A percentile compares a stretch with the other conserved stretches of the same genome.
Evolutionary conservation across 306 rosid genomes (phyloP).

Genomic region (Macrotyloma uniflorum): DNA sequence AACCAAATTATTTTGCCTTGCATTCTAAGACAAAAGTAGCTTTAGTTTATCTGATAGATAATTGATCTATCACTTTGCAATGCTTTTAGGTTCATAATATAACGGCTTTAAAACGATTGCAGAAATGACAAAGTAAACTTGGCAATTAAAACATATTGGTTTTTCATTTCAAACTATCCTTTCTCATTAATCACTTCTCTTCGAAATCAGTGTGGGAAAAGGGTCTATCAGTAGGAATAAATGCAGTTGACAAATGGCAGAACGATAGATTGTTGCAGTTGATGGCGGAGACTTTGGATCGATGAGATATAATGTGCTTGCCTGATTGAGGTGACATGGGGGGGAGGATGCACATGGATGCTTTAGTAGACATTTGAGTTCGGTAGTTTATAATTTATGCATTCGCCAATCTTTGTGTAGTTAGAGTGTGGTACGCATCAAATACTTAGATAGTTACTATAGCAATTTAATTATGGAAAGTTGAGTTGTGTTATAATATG

Average conservation of each 20-base stretch:
- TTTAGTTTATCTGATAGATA: neutral
- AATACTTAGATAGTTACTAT: neutral
- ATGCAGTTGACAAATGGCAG: conserved; percentile 9
- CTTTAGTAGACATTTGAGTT: conserved; percentile 7
- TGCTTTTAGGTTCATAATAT: neutral
- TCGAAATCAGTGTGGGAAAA: neutral
- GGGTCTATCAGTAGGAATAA: neutral
- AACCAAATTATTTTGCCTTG: neutral
- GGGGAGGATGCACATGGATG: conserved; percentile 4
- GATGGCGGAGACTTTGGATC: neutral
- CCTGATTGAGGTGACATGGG: conserved; percentile 13
- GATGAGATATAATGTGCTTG: neutral
- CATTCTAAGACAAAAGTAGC: neutral
- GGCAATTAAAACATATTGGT: neutral
- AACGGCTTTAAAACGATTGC: neutral
- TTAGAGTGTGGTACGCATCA: neutral
- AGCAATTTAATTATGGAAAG: neutral
- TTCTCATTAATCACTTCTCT: neutral
- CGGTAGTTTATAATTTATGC: neutral
- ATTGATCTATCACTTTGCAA: neutral
- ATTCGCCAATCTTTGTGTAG: neutral
- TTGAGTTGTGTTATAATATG: neutral
- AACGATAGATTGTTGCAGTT: neutral
- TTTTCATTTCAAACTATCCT: neutral
- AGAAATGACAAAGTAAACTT: neutral